A percentile compares a stretch with the other conserved stretches of the same genome.
Evolutionary conservation across 208 protist genomes (phyloP).

Genomic region (Novymonas esmeraldas): DNA sequence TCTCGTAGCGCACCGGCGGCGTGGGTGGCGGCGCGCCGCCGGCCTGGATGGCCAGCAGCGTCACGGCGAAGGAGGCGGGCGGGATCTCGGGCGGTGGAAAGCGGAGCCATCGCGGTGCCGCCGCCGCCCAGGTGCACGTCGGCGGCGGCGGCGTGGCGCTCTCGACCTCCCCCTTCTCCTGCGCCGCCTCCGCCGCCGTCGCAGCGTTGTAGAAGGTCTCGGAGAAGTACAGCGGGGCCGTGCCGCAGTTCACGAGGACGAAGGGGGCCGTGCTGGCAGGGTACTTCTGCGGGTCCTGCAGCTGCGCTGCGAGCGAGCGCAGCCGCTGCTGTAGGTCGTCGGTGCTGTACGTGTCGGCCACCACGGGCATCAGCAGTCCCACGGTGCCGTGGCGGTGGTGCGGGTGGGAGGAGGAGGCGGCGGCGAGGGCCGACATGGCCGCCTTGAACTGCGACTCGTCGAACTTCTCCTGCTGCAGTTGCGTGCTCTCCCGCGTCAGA

Average conservation of each 20-base stretch:
- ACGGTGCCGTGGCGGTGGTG: background rate
- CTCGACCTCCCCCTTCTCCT: no score
- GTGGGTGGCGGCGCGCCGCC: background rate
- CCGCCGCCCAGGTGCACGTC: background rate
- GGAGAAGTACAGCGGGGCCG: conserved; percentile 45
- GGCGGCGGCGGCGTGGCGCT: background rate
- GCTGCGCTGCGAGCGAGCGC: conserved; percentile 17
- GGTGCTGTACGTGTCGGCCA: conserved; percentile 31
- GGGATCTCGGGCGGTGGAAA: conserved; percentile 59
- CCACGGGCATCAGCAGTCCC: conserved; percentile 13
- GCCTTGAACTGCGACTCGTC: conserved; percentile 42
- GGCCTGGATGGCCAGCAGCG: conserved; percentile 12
- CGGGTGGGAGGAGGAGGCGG: background rate
- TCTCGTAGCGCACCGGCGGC: conserved; percentile 40
- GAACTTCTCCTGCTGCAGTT: conserved; percentile 52
- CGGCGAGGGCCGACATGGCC: conserved; percentile 14
- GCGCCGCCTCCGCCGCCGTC: background rate
- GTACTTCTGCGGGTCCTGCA: conserved; percentile 6
- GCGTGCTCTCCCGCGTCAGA: conserved; percentile 33
- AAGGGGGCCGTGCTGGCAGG: conserved; percentile 19
- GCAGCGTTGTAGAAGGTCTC: conserved; percentile 19
- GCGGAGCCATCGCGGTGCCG: conserved; percentile 34
- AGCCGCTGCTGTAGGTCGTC: conserved; percentile 34
- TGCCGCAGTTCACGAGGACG: conserved; percentile 49
- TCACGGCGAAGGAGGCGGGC: conserved; percentile 38